Evolutionary conservation across 106 monocot species (phyloP), one percentile per base, ranked within the genome.

Genomic region (Ottelia alismoides): DNA sequence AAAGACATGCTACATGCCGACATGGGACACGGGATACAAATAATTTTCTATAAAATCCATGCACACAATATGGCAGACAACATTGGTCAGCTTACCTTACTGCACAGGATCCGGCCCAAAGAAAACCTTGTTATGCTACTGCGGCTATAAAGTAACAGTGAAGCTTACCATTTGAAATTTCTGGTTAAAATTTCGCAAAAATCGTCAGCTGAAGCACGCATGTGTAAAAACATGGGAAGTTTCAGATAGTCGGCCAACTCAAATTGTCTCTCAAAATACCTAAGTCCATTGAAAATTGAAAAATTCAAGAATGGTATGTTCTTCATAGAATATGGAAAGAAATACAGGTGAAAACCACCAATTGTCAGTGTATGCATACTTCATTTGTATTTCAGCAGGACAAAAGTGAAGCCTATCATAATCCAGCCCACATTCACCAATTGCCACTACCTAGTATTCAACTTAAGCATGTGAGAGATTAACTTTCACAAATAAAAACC

Each of bases 321-420:
- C 60, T 58, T 28, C 25, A 16, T 16, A 9, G 12, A 1, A 5
- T 27, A 25, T 28, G 27, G 12, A 2, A 26, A 55, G 26, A 55
- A 27, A 20, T n/a, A 55, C 25, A 55, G n/a, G n/a, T n/a, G 35
- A 35, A 12, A 35, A 35, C 35, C 35, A 6, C 12, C 35, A 35
- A 35, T 6, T 35, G 35, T 35, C 12, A 12, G 12, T 35, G 35
- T 35, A 11, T n/a, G 22, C 75, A 49, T 76, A 90, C 98, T 86
- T 99, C 73, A 66, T 90, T 49, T 99, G 98, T 53, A 69, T 58
- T 29, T 99, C 85, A 49, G 82, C 24, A 51, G 90, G 82, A 57
- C 98, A 99, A 70, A 99, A 90, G 9, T 83, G 90, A 69, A 99
- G 82, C 62, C 98, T 82, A 43, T 99, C 98, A 78, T 99, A 99